Evolutionary conservation across 2,329 filamentous ascomycete genomes (phyloP), one percentile per base, ranked within the genome.

Genomic region (Dactylonectria estremocensis): DNA sequence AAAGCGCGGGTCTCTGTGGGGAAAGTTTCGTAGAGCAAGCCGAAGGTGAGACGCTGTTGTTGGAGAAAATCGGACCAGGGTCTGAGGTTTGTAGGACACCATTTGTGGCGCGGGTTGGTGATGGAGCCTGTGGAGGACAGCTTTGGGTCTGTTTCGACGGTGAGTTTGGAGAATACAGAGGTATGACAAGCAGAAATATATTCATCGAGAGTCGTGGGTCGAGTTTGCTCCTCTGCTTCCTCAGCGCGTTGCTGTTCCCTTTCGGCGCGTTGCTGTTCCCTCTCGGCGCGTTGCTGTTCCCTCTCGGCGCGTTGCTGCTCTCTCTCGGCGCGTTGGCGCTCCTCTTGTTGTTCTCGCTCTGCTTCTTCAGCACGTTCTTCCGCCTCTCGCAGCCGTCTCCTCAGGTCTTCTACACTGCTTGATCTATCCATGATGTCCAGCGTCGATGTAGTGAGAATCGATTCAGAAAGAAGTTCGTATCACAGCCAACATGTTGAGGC

Each of bases 21-120:
- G 7, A 28, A 28, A 28, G 24, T 28, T 28, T 28, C 24, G 24
- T 28, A 72, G 31, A 80, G 67, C 2, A 43, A 45, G 35, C 72
- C 69, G 18, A 79, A 73, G 1, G 69, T 66, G 18, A 56, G 18
- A 22, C 57, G 70, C 61, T 78, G 72, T 67, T 69, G 18, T 2
- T 77, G 68, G 1, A 78, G 33, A 48, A 81, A 81, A 61, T 77
- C 69, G 1, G 65, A 35, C 79, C 76, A 80, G 28, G 72, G 74
- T 20, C 49, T 55, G 22, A 82, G 73, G 65, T 56, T 70, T 31
- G 24, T 58, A 6, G 55, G 55, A 28, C 24, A 58, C 14, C 13
- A 45, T 48, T 58, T 58, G 16, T 58, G 68, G 66, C 69, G 68
- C 2, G 78, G 78, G 55, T 76, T 78, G 16, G 77, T 79, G 18